phyloP scores from a whole-genome alignment of 768 basidiomycete species.

The Ramaria sp. region DNA sequence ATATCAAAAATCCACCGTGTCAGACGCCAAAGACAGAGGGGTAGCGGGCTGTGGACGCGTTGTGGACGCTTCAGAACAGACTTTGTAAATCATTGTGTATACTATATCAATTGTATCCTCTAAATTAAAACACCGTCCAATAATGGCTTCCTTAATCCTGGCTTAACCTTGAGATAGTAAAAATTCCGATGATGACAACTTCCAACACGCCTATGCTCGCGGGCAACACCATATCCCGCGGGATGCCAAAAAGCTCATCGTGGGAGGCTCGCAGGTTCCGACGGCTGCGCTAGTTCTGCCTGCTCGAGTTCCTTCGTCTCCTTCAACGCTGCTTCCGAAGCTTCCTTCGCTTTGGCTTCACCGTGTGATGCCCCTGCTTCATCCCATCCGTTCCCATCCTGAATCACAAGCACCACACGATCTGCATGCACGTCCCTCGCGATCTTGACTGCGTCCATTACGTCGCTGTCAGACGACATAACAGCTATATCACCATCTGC shows the following conservation, averaged over 20 bases:
- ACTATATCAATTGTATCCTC: not conserved
- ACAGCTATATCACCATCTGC: conserved; percentile 91
- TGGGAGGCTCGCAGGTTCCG: conserved; percentile 23
- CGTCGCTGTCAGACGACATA: conserved; percentile 89
- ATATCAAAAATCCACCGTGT: too few relatives aligned
- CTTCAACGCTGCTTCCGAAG: conserved; percentile 41
- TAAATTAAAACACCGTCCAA: not conserved
- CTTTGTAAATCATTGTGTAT: conserved; percentile 10
- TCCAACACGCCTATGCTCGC: conserved; percentile 92
- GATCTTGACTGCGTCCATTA: conserved; percentile 86
- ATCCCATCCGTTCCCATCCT: too few relatives aligned
- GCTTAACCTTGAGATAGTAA: conserved; percentile 76
- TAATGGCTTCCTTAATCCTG: conserved; percentile 12
- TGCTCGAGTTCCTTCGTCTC: conserved; percentile 57
- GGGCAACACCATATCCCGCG: conserved; percentile 86
- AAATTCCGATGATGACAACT: conserved; percentile 77
- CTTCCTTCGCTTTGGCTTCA: conserved; percentile 35
- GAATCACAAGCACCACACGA: too few relatives aligned
- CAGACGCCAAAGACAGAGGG: too few relatives aligned
- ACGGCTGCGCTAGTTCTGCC: conserved; percentile 27
- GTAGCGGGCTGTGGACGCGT: too few relatives aligned
- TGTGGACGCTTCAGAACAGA: too few relatives aligned
- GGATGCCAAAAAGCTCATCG: conserved; percentile 74
- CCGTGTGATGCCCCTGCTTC: too few relatives aligned
- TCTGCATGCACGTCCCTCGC: conserved; percentile 63